Evolutionary conservation across 805 yeast genomes (phyloP), one percentile per base, ranked within the genome.

Genomic region (Hanseniaspora singularis): DNA sequence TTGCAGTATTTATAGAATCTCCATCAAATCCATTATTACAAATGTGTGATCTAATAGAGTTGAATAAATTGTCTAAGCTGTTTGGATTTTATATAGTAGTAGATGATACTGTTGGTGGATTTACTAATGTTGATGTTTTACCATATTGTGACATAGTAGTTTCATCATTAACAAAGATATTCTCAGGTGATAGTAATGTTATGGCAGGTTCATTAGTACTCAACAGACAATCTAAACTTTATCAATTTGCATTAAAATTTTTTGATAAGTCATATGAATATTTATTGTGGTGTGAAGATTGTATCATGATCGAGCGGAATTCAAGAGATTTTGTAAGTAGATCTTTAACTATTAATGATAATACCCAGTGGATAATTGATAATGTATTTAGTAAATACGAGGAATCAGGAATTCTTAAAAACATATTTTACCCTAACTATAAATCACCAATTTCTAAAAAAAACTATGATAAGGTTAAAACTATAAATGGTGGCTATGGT

Each of bases 101-200:
- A 33, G 98, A 92, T 64, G 98, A 92, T 59, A 92, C 97, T 1
- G 82, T 88, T 19, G 96, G 96, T 14, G 92, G 92, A 56, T 80
- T 86, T 57, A 70, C 82, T 51, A 92, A 92, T 63, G 73, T 87
- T 41, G 82, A 85, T 54, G 82, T 82, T 4, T 67, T 86, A 49
- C 81, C 85, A 18, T 81, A 75, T 59, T 79, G 85, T n/a, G 99
- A 92, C 62, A 72, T 88, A 41, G 81, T 84, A 14, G 92, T 80
- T 28, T 75, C 89, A 27, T 85, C 96, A 8, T 69, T 92, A 51
- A 88, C 96, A 10, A 92, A 92, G 61, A 82, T 88, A 15, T 92
- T 92, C 60, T 79, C 89, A 31, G 96, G 97, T 20, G 96, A 86
- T 60, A 81, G 95, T 27, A 87, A 89, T 57, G 96, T 89, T 43